Evolutionary conservation across 495 filamentous ascomycete species (phyloP).

Genomic region (Neurospora sp.): DNA sequence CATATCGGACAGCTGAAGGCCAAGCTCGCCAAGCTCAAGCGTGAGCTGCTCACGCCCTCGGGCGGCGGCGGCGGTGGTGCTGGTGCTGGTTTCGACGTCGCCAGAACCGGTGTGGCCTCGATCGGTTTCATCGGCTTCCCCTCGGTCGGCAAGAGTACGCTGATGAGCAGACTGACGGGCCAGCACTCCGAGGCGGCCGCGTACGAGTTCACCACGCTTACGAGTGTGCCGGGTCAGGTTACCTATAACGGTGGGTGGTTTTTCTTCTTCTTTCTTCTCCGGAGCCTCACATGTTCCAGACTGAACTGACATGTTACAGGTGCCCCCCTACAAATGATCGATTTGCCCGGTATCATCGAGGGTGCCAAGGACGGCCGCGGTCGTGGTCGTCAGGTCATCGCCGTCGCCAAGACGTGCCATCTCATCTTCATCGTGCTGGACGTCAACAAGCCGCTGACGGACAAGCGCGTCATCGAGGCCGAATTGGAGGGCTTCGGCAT

Average conservation of each 20-base stretch:
- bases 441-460: slow-evolving; percentile 95
- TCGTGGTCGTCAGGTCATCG: slow-evolving; percentile 96
- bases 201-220: slow-evolving; percentile 97
- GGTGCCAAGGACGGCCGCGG: slow-evolving; percentile 98
- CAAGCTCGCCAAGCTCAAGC: slow-evolving; percentile 94
- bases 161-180: slow-evolving; percentile 90
- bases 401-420: slow-evolving; percentile 96
- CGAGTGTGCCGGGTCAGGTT: slow-evolving; percentile 94
- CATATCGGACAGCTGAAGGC: slow-evolving; percentile 88
- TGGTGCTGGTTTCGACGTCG: slow-evolving; percentile 94
- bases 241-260: slow-evolving; percentile 62
- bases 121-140: slow-evolving; percentile 85
- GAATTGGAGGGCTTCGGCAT: slow-evolving; percentile 98
- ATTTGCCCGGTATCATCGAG: slow-evolving; percentile 97
- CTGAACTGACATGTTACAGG: slow-evolving; percentile 23
- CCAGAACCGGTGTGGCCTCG: slow-evolving; percentile 92
- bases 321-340: slow-evolving; percentile 95
- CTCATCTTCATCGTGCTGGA: slow-evolving; percentile 98
- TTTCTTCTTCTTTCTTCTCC: background rate
- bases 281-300: background rate
- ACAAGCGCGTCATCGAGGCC: slow-evolving; percentile 94
- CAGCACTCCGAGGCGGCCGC: slow-evolving; percentile 95
- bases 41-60: slow-evolving; percentile 83
- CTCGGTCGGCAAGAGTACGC: slow-evolving; percentile 94
- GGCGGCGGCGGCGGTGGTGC: slow-evolving; percentile 73